These are phyloP conservation scores for Conticribra weissflogii DNA, from an alignment of 108 stramenopile genomes.

Conservation along the genomic window DNA sequence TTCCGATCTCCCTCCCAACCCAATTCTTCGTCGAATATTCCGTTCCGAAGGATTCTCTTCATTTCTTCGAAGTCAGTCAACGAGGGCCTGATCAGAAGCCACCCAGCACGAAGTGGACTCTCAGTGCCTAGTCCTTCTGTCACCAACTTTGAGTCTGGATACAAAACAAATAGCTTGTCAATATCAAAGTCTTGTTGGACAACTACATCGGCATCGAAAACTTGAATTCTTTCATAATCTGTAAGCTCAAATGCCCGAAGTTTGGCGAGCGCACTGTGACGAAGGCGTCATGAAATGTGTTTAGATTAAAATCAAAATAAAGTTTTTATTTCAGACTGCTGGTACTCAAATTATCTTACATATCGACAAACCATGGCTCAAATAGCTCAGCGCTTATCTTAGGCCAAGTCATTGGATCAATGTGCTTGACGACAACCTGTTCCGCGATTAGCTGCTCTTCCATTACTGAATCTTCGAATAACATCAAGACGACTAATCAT, in stretches of 20 bases:
- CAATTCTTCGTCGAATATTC: constrained; percentile 3
- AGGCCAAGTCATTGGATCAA: constrained; percentile 1
- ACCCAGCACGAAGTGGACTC: constrained; percentile 24
- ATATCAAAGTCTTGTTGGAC: constrained; percentile 2
- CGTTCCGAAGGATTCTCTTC: constrained; percentile 2
- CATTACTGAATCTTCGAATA: constrained; percentile 1
- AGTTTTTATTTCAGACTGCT: background rate
- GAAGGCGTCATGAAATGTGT: no score
- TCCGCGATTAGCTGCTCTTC: constrained; percentile 1
- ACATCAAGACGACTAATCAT: constrained; percentile 9
- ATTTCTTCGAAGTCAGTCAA: background rate
- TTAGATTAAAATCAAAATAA: no score
- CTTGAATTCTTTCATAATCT: constrained; percentile 8
- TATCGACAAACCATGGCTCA: constrained; percentile 23
- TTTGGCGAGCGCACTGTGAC: constrained; percentile 6
- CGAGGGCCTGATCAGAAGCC: constrained; percentile 20
- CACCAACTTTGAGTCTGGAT: constrained; percentile 12
- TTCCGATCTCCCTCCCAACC: constrained; percentile 14
- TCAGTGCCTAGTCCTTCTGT: constrained; percentile 22
- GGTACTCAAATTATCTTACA: background rate
- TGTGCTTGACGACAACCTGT: constrained; percentile 3
- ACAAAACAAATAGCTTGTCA: constrained; percentile 2
- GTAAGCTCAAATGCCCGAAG: constrained; percentile 12
- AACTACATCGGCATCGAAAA: constrained; percentile 17
- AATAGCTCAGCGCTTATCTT: constrained; percentile 5